Percentiles rank a stretch among this genome's conserved stretches.
Conservation (phyloP, 176 grass and related monocot genomes). For the Pontederia paniculata region DNA sequence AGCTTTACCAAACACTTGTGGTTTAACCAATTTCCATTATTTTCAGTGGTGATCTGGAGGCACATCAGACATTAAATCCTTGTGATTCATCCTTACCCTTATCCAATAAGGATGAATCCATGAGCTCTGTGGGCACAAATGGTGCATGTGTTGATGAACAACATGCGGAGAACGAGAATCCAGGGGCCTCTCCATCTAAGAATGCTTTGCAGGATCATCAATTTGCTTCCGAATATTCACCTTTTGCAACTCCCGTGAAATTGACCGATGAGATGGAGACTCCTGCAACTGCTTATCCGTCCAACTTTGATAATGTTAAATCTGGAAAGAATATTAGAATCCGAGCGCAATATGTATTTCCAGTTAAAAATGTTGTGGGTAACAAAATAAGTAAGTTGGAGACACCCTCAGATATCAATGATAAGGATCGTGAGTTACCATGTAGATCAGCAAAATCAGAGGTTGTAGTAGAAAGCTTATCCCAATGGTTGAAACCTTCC, state of each 20-base stretch:
- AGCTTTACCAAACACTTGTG: background rate
- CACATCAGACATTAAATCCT: constrained; percentile 15
- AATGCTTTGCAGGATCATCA: constrained; percentile 12
- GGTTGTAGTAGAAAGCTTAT: constrained; percentile 43
- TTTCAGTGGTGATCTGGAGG: constrained; percentile 28
- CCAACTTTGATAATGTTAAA: constrained; percentile 17
- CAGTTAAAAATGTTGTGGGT: constrained; percentile 7
- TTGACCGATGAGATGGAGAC: constrained; percentile 20
- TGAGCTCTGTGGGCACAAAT: background rate
- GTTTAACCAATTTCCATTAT: background rate
- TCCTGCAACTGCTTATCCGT: constrained; percentile 23
- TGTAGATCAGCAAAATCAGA: constrained; percentile 26
- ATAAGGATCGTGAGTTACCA: constrained; percentile 27
- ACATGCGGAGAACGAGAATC: background rate
- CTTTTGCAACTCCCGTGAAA: constrained; percentile 26
- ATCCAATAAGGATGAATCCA: constrained; percentile 5
- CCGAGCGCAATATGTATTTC: constrained; percentile 15
- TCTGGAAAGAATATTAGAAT: constrained; percentile 13
- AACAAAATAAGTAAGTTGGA: constrained; percentile 14
- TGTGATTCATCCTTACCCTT: background rate
- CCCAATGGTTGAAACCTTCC: constrained; percentile 72
- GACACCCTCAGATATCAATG: constrained; percentile 21
- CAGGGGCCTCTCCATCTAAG: constrained; percentile 11
- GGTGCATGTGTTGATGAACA: constrained; percentile 14
- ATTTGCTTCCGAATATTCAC: constrained; percentile 24